phyloP scores from a whole-genome alignment of 140 eudicot genomes.

The Stevia rebaudiana region DNA sequence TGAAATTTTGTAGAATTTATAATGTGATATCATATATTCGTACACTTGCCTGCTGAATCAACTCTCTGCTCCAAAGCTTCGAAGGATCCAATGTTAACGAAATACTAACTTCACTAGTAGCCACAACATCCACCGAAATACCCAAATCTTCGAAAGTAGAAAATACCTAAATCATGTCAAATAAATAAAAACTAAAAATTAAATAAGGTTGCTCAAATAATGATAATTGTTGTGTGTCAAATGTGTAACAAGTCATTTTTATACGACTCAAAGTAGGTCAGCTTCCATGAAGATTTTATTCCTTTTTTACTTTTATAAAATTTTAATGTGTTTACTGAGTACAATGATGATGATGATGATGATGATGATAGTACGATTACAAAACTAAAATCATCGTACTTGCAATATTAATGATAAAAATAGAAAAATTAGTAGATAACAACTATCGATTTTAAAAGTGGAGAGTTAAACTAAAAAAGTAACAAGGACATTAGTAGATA shows the following conservation, averaged over 20 bases:
- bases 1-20: neutral
- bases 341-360: too few species aligned
- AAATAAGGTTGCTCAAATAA: too few species aligned
- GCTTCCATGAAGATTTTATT: neutral
- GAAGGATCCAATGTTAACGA: slow-evolving; percentile 97
- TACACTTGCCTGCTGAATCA: slow-evolving; percentile 35
- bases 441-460: neutral
- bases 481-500: neutral
- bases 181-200: neutral
- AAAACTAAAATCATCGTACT: neutral
- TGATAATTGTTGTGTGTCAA: too few species aligned
- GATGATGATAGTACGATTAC: too few species aligned
- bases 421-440: too few species aligned
- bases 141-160: slow-evolving; percentile 89
- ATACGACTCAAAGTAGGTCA: neutral
- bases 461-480: neutral
- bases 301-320: neutral
- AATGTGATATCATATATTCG: neutral
- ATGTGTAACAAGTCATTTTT: neutral
- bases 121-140: slow-evolving; percentile 96
- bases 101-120: slow-evolving; percentile 97
- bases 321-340: neutral
- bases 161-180: slow-evolving; percentile 57
- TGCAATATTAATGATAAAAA: neutral
- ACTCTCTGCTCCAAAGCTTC: slow-evolving; percentile 95